Conservation (phyloP, 2,329 filamentous ascomycete genomes). For the Trichothecium sympodiale region DNA sequence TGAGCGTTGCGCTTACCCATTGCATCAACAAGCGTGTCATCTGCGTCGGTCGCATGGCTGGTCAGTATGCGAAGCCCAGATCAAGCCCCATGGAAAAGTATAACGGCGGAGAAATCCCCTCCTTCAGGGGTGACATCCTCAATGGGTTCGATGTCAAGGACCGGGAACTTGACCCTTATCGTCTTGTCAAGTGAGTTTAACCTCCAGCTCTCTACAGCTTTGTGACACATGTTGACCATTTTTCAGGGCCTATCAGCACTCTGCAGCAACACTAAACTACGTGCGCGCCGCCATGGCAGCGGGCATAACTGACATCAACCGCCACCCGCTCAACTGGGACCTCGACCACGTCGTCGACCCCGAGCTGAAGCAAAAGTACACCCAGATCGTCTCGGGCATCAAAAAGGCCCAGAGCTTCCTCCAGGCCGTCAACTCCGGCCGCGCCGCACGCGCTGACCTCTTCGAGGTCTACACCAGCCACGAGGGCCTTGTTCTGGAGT, state of each 20-base stretch:
- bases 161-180: slow-evolving; percentile 67
- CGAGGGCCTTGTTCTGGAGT: slow-evolving; percentile 87
- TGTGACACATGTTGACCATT: background rate
- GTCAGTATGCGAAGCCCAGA: slow-evolving; percentile 92
- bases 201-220: background rate
- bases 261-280: slow-evolving; percentile 89
- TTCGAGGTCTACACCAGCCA: slow-evolving; percentile 94
- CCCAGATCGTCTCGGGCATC: slow-evolving; percentile 72
- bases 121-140: slow-evolving; percentile 90
- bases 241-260: slow-evolving; percentile 83
- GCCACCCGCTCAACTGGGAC: slow-evolving; percentile 88
- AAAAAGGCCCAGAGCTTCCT: slow-evolving; percentile 90
- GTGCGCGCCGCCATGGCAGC: slow-evolving; percentile 72
- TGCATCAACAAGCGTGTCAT: slow-evolving; percentile 73
- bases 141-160: slow-evolving; percentile 77
- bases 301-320: slow-evolving; percentile 88
- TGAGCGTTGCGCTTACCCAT: slow-evolving; percentile 94
- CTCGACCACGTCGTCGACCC: slow-evolving; percentile 84
- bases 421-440: slow-evolving; percentile 80
- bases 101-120: slow-evolving; percentile 70
- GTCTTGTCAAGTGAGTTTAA: slow-evolving; percentile 55
- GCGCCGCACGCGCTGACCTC: slow-evolving; percentile 65
- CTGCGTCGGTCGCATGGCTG: slow-evolving; percentile 89
- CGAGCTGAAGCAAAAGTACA: slow-evolving; percentile 75
- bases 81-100: slow-evolving; percentile 79